Evolutionary conservation across 805 yeast genomes (phyloP), one percentile per base, ranked within the genome.

Genomic region (Hanseniaspora singularis): DNA sequence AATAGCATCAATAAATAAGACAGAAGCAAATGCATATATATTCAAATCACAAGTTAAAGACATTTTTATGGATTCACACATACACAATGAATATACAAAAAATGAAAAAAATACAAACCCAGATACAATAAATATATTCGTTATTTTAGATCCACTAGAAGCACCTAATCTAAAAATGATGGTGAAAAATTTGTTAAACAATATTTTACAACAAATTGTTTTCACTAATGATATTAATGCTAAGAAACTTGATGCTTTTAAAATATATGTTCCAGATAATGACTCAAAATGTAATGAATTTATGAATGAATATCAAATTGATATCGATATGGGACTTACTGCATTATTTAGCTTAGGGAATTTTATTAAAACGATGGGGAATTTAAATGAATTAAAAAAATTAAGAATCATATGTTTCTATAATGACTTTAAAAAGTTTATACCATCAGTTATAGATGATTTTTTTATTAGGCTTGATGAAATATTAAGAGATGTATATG

Each of bases 141-240:
- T 44, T 2, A 44, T 5, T 14, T 31, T 38, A 8, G 28, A 33
- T 23, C 36, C 48, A 7, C 23, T 39, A 10, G 48, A 44, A 37
- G 41, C 48, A 4, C 48, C 48, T 9, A 44, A 44, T 19, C 24
- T 37, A 6, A 44, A 44, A 37, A 44, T 44, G 33, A 33, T 44
- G 37, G 23, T 39, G 19, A 44, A 44, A 28, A 44, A 44, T 22
- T 22, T 44, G 3, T 32, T 44, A 10, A 44, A 44, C 26, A 44
- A 37, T 30, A 16, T 44, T 7, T 38, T 44, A 3, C 48, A 44
- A 19, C 48, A 44, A 19, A 37, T 44, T 23, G 48, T 44, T 1
- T 44, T 44, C 18, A 39, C 24, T 7, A 30, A 44, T 19, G 30
- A 37, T 26, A 26, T 24, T 8, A 31, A 16, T 7, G 10, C 31